Base-by-base conservation (phyloP, 1,139 yeast genomes). In the Magnusiomyces tetraspermus region DNA sequence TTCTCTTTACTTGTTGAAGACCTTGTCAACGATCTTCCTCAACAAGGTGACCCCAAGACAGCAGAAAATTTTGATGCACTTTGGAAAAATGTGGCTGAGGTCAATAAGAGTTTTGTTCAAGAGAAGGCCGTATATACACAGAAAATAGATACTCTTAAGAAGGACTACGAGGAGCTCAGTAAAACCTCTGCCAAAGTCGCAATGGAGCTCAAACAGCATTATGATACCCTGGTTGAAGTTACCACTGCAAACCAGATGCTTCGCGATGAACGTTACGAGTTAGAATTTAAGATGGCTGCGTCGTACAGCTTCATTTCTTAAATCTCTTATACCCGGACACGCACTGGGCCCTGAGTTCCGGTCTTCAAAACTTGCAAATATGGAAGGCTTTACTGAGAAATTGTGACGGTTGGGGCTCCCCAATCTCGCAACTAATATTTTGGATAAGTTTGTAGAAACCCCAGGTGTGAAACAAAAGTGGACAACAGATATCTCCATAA, bases 211-310 rank as follows among this genome's bases (percentile, higher is more conserved):
- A n/a, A n/a, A n/a, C n/a, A n/a, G n/a, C n/a, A n/a, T n/a, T n/a
- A n/a, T n/a, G n/a, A n/a, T n/a, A n/a, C n/a, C n/a, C n/a, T 38
- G 24, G 21, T 19, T n/a, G 17, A 38, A 21, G 42, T 22, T 41
- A 46, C 22, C 24, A 47, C 41, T 22, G 40, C 38, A 15, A 31
- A 46, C 21, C 15, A 49, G 13, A 51, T 50, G 6, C 45, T 36
- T 13, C 48, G 43, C 46, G 33, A 36, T 13, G 33, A 30, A 8
- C 21, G 23, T 24, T n/a, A 36, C 36, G 45, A 43, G n/a, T 15
- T 38, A 5, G 42, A 38, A 21, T 31, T 48, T 48, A 36, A 47
- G 23, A 26, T 15, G 13, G 44, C 47, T 23, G 2, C 49, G 17
- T 21, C 17, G 11, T 31, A 44, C 13, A 21, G 31, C 11, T 42